Percentiles rank a stretch among this genome's conserved stretches.
These are phyloP conservation scores for Gossypium turneri DNA, from an alignment of 345 rosid species.

Conservation along the genomic window DNA sequence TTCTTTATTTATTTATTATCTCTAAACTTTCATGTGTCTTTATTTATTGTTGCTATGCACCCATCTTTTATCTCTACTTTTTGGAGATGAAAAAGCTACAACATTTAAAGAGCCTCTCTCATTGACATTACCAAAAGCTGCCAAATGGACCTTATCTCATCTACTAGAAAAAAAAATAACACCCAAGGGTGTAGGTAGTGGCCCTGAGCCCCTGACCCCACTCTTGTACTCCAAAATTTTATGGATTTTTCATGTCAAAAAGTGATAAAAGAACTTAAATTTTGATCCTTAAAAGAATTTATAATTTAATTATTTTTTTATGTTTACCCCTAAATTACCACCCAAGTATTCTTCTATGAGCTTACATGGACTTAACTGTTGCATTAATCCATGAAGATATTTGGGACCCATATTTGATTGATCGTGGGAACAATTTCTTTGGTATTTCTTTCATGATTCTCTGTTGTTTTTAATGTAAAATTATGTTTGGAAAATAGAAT, in stretches of 20 bases:
- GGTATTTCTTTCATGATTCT: conserved; percentile 13
- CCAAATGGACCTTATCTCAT: conserved; percentile 22
- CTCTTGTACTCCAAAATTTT: background rate
- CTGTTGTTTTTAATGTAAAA: conserved; percentile 14
- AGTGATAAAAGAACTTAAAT: too few species aligned
- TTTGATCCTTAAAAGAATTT: too few species aligned
- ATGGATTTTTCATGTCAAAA: too few species aligned
- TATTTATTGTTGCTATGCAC: conserved; percentile 19
- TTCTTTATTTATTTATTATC: conserved; percentile 9
- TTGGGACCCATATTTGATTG: background rate
- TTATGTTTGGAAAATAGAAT: background rate
- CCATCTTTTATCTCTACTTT: conserved; percentile 21
- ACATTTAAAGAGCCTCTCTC: conserved; percentile 16
- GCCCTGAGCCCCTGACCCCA: background rate
- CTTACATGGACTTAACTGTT: background rate
- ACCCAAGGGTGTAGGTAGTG: background rate
- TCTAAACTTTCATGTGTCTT: conserved; percentile 34
- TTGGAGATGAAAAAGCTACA: conserved; percentile 15
- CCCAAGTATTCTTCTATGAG: conserved; percentile 6
- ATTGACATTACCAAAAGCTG: conserved; percentile 14
- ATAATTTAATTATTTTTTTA: too few species aligned
- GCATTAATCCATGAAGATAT: conserved; percentile 1
- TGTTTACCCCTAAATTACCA: background rate
- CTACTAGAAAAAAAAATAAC: conserved; percentile 1
- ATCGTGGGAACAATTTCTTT: background rate